Percentiles rank a stretch among this genome's conserved stretches.
Conservation (phyloP, 176 grass and related monocot genomes). For the Phyllostachys edulis region DNA sequence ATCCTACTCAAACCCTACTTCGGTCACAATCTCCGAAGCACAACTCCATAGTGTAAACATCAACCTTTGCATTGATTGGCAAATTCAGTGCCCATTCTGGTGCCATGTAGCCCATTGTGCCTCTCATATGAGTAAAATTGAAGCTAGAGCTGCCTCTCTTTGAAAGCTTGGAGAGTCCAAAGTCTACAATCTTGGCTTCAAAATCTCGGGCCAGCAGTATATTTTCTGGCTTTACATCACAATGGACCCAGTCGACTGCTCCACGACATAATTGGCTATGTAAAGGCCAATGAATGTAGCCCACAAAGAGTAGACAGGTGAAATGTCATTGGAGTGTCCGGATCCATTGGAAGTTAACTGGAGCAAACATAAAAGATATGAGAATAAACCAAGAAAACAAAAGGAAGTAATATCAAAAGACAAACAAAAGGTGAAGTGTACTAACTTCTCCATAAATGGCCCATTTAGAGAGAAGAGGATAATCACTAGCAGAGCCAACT, state of each 20-base stretch:
- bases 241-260: constrained; percentile 93
- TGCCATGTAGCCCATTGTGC: constrained; percentile 86
- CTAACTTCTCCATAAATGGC: constrained; percentile 92
- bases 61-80: constrained; percentile 64
- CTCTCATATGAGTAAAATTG: constrained; percentile 66
- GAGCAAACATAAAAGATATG: constrained; percentile 42
- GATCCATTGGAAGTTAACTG: constrained; percentile 82
- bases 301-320: constrained; percentile 91
- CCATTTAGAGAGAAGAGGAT: constrained; percentile 96
- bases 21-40: constrained; percentile 60
- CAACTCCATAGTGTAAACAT: constrained; percentile 70
- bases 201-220: constrained; percentile 74
- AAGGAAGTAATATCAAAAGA: background rate
- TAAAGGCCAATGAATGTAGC: constrained; percentile 95
- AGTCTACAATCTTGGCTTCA: constrained; percentile 78
- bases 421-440: background rate
- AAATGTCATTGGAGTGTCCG: constrained; percentile 73
- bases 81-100: constrained; percentile 76
- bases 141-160: constrained; percentile 53
- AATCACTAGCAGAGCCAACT: constrained; percentile 89
- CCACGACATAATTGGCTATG: constrained; percentile 95
- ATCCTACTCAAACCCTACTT: constrained; percentile 40
- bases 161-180: constrained; percentile 70
- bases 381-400: constrained; percentile 13
- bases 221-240: constrained; percentile 89